Conservation (phyloP, 2,329 filamentous ascomycete genomes). For the Magnaporthales sp. region DNA sequence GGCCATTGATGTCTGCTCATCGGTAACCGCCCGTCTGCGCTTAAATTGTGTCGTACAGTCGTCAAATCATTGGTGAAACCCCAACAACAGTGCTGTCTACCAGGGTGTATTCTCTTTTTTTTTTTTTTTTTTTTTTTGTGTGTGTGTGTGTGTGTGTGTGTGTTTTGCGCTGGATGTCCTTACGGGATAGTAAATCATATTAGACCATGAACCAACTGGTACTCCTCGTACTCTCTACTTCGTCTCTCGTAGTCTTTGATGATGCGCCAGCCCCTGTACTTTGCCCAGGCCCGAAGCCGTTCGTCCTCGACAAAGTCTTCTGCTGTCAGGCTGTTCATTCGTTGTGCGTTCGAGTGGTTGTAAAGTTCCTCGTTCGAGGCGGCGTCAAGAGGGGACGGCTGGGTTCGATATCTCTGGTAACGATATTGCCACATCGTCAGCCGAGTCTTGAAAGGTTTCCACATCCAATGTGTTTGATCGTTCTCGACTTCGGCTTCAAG, state of each 20-base stretch:
- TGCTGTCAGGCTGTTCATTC: not conserved
- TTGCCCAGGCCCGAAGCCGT: not conserved
- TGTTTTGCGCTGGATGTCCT: not conserved
- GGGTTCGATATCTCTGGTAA: not conserved
- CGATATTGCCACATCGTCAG: not conserved
- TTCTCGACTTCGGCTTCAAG: not conserved
- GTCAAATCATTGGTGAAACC: not conserved
- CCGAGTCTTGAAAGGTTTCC: not conserved
- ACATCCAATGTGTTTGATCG: not conserved
- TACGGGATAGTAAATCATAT: not conserved
- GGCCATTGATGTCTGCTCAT: not conserved
- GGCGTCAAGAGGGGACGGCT: not conserved
- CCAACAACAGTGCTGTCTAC: not conserved
- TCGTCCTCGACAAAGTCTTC: not conserved
- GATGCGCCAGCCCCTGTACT: not conserved
- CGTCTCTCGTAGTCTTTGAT: not conserved
- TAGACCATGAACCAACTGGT: not conserved
- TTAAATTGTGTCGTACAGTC: not conserved
- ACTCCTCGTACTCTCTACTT: not conserved
- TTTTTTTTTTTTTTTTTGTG: not conserved
- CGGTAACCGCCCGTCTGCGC: not conserved
- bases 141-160: too few relatives aligned
- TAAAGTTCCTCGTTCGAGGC: not conserved
- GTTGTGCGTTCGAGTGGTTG: not conserved
- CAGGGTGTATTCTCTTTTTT: not conserved